Base-by-base conservation (phyloP, 148 eudicot species). In the Polygonum aviculare region DNA sequence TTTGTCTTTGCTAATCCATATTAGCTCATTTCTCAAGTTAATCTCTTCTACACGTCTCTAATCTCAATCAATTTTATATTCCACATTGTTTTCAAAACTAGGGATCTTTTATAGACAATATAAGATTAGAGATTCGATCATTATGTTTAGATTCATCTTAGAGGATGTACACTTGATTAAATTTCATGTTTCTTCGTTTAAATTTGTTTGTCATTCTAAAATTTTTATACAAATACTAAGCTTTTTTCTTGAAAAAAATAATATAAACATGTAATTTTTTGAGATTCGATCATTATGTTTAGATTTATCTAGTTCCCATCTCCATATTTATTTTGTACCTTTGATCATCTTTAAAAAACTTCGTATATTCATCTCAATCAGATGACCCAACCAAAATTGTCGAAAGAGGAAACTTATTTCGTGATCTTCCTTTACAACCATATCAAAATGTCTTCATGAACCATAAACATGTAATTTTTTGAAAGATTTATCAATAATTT, bases 1-100 rank as follows among this genome's bases (percentile, higher is more conserved):
- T 74, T 80, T 81, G 77, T 74, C 74, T 80, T 78, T 80, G 45
- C 76, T 63, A 78, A 71, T 79, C 75, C 74, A 77, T 36, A 45
- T 35, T 4, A 16, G 45, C 50, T 16, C 72, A 67, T 35, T 67
- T 67, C 38, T 11, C 72, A 36, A 67, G 72, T 67, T 36, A 67
- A 67, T 67, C 72, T 67, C 45, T 67, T 67, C 72, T 36, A 67
- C 41, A 36, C 45, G 5, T 35, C 72, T 67, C 72, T 67, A 67
- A 67, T 67, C 72, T 67, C 72, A 67, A 67, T 16, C 36, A 36
- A 67, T 67, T 35, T 67, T 67, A 62, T 26, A 51, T 74, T 16
- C 62, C 31, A 38, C 31, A 26, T 26, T 33, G 70, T 72, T 78
- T 59, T 65, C 7, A 79, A 44, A 48, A 52, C 79, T 51, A 80